Base-by-base conservation (phyloP, 441 rosid species). In the Pelargonium citronellum region DNA sequence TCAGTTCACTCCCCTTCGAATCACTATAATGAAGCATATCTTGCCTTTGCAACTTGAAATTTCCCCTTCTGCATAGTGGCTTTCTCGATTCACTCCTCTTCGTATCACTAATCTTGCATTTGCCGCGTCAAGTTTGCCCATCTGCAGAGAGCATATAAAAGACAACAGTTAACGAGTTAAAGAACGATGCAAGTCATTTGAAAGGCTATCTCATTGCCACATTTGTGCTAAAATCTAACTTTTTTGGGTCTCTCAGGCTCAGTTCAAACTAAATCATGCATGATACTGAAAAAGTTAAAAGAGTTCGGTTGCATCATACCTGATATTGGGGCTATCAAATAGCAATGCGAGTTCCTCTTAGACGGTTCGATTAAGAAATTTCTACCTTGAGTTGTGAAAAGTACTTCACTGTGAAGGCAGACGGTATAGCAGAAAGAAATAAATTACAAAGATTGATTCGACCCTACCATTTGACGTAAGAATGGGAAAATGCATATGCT, bases 341-440 rank as follows among this genome's bases (percentile, higher is more conserved):
- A 92, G 82, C 75, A 87, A 82, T 12, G 92, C 99, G 77, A 95
- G 73, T 71, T 89, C 90, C 76, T 96, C 76, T 92, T 95, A 79
- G 92, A 97, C 10, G 99, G 99, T 75, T 83, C 89, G 62, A 95
- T 77, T 1, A 98, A 98, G 71, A 89, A 95, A 68, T 95, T 95
- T 69, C 99, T 98, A 70, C 99, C 99, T 88, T 92, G 99, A 20
- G 99, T 92, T 15, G 98, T 90, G 79, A 90, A 91, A 80, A 95
- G 90, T 64, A 87, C 98, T 81, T 90, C 96, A 67, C 98, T 95
- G 75, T 87, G 89, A 81, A 95, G 89, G 82, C 98, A 92, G 77
- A 95, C 89, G 10, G 92, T 86, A 73, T 92, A 92, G 41, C 41
- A 37, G 41, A 37, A 37, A 37, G 8, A 5, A 37, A 37, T 5